Conservation (phyloP, 306 rosid species). For the Rosa persica region DNA sequence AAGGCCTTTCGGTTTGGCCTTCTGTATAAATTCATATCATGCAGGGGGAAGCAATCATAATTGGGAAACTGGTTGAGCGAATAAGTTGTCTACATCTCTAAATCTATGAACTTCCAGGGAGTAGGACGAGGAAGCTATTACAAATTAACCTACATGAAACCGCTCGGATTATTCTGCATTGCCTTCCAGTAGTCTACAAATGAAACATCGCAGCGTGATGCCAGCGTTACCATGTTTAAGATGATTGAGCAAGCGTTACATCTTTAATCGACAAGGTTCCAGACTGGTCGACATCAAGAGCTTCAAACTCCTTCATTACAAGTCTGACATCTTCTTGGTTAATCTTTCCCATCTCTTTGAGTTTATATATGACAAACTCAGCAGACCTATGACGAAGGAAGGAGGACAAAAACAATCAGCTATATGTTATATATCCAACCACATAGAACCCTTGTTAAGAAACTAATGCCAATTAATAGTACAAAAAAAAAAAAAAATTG, state of each 20-base stretch:
- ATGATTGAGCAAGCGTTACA: slow-evolving; percentile 58
- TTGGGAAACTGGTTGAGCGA: background rate
- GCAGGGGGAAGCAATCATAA: background rate
- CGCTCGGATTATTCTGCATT: background rate
- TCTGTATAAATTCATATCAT: background rate
- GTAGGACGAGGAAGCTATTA: background rate
- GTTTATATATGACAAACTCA: slow-evolving; percentile 75
- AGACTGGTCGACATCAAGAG: slow-evolving; percentile 81
- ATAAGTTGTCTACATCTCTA: background rate
- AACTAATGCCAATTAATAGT: background rate
- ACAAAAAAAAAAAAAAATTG: background rate
- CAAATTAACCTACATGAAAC: background rate
- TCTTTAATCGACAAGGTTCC: slow-evolving; percentile 70
- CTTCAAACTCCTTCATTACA: slow-evolving; percentile 73
- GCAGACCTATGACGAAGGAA: slow-evolving; percentile 45
- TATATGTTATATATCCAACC: background rate
- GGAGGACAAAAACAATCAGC: background rate
- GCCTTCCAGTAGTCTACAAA: background rate
- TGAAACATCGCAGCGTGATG: background rate
- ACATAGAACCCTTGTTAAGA: background rate
- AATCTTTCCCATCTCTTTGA: slow-evolving; percentile 89
- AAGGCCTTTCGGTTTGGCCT: background rate
- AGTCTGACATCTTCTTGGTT: slow-evolving; percentile 70
- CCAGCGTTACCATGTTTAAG: slow-evolving; percentile 23
- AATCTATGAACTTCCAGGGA: background rate